Evolutionary conservation across 2,329 filamentous ascomycete genomes (phyloP), one percentile per base, ranked within the genome.

Genomic region (Hypomyces rosellus): DNA sequence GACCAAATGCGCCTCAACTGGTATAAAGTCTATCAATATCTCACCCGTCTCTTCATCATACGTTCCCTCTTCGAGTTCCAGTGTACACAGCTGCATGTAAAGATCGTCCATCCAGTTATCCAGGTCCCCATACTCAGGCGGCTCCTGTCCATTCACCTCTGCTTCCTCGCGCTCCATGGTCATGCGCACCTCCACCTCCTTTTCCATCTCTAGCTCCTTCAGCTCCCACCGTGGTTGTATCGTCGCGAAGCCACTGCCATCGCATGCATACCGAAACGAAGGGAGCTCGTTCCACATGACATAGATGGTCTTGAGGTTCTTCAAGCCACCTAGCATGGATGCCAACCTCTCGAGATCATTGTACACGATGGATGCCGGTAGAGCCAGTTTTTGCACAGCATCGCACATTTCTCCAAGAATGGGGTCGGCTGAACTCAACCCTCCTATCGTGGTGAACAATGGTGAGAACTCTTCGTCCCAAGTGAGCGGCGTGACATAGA

Each of bases 351-450:
- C 16, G 46, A 56, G 49, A 54, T 54, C 59, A 52, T 61, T 58
- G 50, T 63, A 63, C 4, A 57, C 57, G 15, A 56, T 60, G 22
- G 59, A 61, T 2, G 60, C 61, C 1, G 63, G 58, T 4, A 65
- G 25, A 2, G 60, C 61, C 4, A 65, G 55, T 37, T 59, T 40
- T 5, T 12, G 44, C 36, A 64, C 46, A 38, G 34, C 40, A 3
- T 39, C 41, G 22, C 54, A 52, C 25, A 57, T 38, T 14, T 22
- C 15, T 22, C 6, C 18, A 22, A 25, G 8, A 11, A 16, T 12
- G 22, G n/a, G 36, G 36, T 38, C 25, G 3, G 13, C 14, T 38
- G 36, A 9, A n/a, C 2, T 38, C 14, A 16, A 33, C 45, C n/a
- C 49, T 34, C 1, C 46, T 34, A n/a, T 41, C 36, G 1, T 52